Base-by-base conservation (phyloP, 331 rosid species). In the Erythrophleum ivorense region DNA sequence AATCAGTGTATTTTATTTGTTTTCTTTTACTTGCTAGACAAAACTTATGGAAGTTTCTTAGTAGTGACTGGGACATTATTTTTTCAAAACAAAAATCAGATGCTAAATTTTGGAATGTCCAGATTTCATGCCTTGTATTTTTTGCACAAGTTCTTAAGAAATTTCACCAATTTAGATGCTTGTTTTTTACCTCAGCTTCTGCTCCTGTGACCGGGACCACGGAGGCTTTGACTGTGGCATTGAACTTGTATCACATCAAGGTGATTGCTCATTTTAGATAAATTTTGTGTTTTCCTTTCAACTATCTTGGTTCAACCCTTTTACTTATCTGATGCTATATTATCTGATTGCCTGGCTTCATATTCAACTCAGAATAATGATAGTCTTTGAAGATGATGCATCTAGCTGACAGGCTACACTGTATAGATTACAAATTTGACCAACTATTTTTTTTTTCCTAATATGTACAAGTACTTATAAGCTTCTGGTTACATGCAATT, bases 171-270 rank as follows among this genome's bases (percentile, higher is more conserved):
- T 79, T 77, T 54, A 71, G 65, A 40, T 60, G 13, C 49, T 50
- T 45, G 45, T 19, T 76, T 38, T 29, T 45, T 65, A 75, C 57
- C 40, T 70, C 90, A 93, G 98, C 91, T 93, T 71, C 84, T 93
- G 98, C 77, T 79, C 91, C 21, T 93, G 98, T 55, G 97, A 93
- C 77, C 87, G 92, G 49, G 81, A 89, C 85, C 98, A 93, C 78
- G 98, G 97, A 86, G 98, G 98, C 74, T 90, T 93, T 83, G 98
- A 93, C 80, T 93, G 98, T 68, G 86, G 97, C 70, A 63, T 90
- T 84, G 92, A 93, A 80, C 81, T 93, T 45, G 91, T 93, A 69
- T 76, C 96, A 2, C 88, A 65, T 81, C 83, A 85, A 90, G 98
- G 98, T 93, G 87, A 66, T 62, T 79, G 9, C 73, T 83, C 58